phyloP scores from a whole-genome alignment of 768 basidiomycete genomes.

The Auriculariales sp. region DNA sequence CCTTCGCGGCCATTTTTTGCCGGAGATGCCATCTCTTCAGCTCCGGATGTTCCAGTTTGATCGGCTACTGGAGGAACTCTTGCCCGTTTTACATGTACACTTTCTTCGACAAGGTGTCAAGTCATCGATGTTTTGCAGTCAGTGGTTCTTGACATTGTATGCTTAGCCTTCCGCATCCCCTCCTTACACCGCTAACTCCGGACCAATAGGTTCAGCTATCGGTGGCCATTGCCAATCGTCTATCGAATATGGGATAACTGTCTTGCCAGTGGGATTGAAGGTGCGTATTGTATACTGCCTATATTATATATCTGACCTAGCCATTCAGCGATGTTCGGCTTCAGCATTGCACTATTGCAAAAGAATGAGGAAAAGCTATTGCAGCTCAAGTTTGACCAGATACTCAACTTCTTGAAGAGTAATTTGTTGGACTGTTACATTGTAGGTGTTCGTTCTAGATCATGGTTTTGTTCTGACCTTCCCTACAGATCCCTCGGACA shows the following conservation, averaged over 20 bases:
- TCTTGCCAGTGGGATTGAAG: constrained; percentile 88
- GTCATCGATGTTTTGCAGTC: constrained; percentile 95
- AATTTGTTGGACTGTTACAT: constrained; percentile 76
- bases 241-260: constrained; percentile 95
- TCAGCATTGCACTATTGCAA: constrained; percentile 73
- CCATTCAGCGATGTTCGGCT: constrained; percentile 71
- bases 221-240: constrained; percentile 88
- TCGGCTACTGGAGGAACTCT: constrained; percentile 78
- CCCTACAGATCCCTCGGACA: neutral
- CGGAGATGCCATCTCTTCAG: constrained; percentile 97
- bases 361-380: constrained; percentile 77
- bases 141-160: constrained; percentile 97
- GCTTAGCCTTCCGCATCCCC: constrained; percentile 61
- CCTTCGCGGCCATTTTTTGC: constrained; percentile 90
- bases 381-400: constrained; percentile 79
- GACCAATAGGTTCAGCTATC: constrained; percentile 16
- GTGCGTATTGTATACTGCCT: too few species aligned
- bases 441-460: too few species aligned
- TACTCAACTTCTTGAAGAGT: constrained; percentile 69
- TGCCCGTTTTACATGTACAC: constrained; percentile 87
- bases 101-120: constrained; percentile 90
- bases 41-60: constrained; percentile 85
- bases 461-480: too few species aligned
- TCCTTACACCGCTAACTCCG: neutral
- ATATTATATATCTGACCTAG: too few species aligned